Evolutionary conservation across 805 yeast genomes (phyloP), one percentile per base, ranked within the genome.

Genomic region (Suhomyces sp.): DNA sequence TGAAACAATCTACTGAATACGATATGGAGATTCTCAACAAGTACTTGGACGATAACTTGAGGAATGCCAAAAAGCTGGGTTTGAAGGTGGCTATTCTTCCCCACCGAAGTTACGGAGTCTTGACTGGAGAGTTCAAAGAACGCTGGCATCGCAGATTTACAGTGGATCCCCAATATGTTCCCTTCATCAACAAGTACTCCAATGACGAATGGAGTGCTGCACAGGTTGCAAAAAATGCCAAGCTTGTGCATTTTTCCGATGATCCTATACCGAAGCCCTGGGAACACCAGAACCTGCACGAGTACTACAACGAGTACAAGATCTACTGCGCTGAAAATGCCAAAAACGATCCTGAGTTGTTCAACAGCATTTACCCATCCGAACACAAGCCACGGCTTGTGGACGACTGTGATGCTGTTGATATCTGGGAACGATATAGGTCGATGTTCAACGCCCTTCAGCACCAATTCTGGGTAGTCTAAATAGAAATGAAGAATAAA

Each of bases 251-350:
- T 62, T 86, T 81, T 63, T 80, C 86, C 3, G 91, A 86, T 60
- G 75, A 77, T 33, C 90, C 90, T 5, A 64, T 84, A 6, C 82
- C 84, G 0, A 85, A 86, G 60, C 90, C 89, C 4, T 85, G 90
- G 90, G 61, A 60, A 40, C 39, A 54, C 3, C 64, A 66, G 45
- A 57, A 62, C 46, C 56, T 62, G 37, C 25, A 31, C 9, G 63
- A 51, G 8, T 59, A 60, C 31, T 69, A 69, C 50, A 66, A 64
- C 47, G 25, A 51, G n/a, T 56, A 55, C 44, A 63, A 65, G 52
- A 63, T 66, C 2, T 56, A 62, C 39, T 71, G 77, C 51, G 54
- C 46, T n/a, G 41, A 29, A 6, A 56, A 60, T 44, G 50, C 51
- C 1, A 49, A 60, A 19, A 48, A 37, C 2, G 61, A 62, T 47